Evolutionary conservation across 2,329 filamentous ascomycete genomes (phyloP).

Genomic region (Penicillium hesseltinei): DNA sequence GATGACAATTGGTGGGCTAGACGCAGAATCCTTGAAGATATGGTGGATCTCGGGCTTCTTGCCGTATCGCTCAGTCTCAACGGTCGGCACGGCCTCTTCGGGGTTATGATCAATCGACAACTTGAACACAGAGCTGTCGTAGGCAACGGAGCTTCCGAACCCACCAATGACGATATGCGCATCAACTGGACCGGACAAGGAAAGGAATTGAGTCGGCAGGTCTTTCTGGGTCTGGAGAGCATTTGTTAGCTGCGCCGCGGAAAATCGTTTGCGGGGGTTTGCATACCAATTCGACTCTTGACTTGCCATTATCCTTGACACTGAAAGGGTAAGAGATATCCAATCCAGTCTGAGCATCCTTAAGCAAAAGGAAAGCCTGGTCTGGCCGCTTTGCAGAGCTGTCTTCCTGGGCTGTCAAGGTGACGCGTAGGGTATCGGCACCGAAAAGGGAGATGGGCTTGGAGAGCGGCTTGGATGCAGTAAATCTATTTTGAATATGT

Average conservation of each 20-base stretch:
- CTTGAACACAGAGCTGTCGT: conserved; percentile 70
- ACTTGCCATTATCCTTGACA: conserved; percentile 86
- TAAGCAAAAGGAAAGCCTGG: conserved; percentile 85
- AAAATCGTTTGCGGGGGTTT: not conserved
- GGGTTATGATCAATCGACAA: conserved; percentile 65
- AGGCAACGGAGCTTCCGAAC: conserved; percentile 71
- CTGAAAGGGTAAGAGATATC: conserved; percentile 83
- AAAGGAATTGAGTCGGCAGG: conserved; percentile 77
- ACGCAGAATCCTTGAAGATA: conserved; percentile 77
- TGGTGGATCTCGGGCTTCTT: conserved; percentile 84
- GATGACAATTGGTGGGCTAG: conserved; percentile 76
- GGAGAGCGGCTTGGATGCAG: conserved; percentile 58
- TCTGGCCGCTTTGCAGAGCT: conserved; percentile 80
- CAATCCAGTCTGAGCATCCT: conserved; percentile 70
- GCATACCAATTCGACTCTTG: conserved; percentile 76
- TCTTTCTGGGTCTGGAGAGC: conserved; percentile 74
- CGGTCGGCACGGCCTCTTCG: conserved; percentile 57
- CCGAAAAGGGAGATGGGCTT: conserved; percentile 64
- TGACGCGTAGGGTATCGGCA: conserved; percentile 74
- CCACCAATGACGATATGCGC: conserved; percentile 84
- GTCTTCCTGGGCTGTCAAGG: conserved; percentile 76
- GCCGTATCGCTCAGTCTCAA: conserved; percentile 77
- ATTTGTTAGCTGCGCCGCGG: conserved; percentile 19
- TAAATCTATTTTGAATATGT: conserved; percentile 51
- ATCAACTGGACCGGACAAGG: conserved; percentile 64